Evolutionary conservation across 768 basidiomycete genomes (phyloP).

Genomic region (Tephrocybe sp.): DNA sequence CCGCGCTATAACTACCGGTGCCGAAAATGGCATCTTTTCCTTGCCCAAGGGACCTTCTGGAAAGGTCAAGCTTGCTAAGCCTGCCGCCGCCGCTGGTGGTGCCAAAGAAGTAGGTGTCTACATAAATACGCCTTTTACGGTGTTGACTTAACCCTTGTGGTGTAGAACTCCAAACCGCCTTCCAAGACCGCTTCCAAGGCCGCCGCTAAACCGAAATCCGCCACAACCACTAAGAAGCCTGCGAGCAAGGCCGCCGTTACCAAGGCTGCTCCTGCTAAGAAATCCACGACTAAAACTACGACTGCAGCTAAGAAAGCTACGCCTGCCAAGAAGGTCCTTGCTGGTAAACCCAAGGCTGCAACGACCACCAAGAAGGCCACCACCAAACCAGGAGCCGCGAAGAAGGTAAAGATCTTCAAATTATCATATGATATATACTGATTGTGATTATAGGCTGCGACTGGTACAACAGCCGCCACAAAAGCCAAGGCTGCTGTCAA

Average conservation of each 20-base stretch:
- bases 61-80: constrained; percentile 53
- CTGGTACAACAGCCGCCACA: constrained; percentile 42
- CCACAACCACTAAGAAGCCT: constrained; percentile 32
- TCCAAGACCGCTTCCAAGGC: constrained; percentile 36
- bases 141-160: background rate
- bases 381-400: constrained; percentile 5
- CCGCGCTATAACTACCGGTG: constrained; percentile 69
- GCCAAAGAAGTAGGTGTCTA: constrained; percentile 56
- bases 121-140: background rate
- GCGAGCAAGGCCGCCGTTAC: constrained; percentile 31
- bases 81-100: constrained; percentile 41
- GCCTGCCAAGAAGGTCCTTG: constrained; percentile 61
- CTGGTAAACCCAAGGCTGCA: constrained; percentile 11
- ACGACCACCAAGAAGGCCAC: constrained; percentile 4
- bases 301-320: constrained; percentile 35
- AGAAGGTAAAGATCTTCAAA: constrained; percentile 3
- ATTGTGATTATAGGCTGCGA: constrained; percentile 41
- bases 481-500: constrained; percentile 39
- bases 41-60: constrained; percentile 49
- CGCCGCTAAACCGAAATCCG: constrained; percentile 30
- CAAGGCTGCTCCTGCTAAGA: constrained; percentile 24
- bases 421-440: background rate
- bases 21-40: constrained; percentile 43
- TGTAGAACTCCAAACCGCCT: constrained; percentile 47
- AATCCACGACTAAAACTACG: constrained; percentile 38